Conservation (phyloP, 164 flowering plant species). For the Vitis labrusca region DNA sequence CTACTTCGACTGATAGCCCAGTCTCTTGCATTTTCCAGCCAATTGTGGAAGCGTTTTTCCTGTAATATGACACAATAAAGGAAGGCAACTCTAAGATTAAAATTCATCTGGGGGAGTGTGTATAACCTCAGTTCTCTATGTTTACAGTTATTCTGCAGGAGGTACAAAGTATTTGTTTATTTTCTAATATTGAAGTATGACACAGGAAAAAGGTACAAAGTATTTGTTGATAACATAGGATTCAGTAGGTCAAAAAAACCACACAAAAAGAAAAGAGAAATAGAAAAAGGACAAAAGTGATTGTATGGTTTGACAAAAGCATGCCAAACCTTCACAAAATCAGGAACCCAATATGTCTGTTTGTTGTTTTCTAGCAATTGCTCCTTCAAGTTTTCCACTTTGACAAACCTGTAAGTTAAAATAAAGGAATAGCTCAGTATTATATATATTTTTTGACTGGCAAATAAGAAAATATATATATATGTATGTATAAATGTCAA, state of each 20-base stretch:
- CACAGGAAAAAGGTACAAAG: neutral
- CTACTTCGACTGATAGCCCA: slow-evolving; percentile 98
- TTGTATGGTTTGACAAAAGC: neutral
- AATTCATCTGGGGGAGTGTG: neutral
- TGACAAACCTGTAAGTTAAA: slow-evolving; percentile 62
- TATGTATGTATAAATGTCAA: too few relatives aligned
- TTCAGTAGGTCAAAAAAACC: neutral
- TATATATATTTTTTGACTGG: too few relatives aligned
- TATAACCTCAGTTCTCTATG: too few relatives aligned
- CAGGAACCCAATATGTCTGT: slow-evolving; percentile 97
- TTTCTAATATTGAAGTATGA: too few relatives aligned
- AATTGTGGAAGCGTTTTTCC: slow-evolving; percentile 98
- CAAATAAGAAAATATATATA: too few relatives aligned
- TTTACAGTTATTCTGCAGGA: too few relatives aligned
- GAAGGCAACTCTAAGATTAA: neutral
- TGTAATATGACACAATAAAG: slow-evolving; percentile 21
- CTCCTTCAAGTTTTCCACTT: slow-evolving; percentile 78
- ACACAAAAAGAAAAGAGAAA: neutral
- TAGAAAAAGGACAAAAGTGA: neutral
- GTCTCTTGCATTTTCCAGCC: slow-evolving; percentile 99
- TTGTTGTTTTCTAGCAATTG: slow-evolving; percentile 80
- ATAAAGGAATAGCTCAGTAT: neutral
- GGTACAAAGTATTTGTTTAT: neutral
- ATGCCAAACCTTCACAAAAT: slow-evolving; percentile 80
- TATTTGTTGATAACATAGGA: slow-evolving; percentile 1